These are phyloP conservation scores for Claviceps monticola DNA, from an alignment of 2,329 filamentous ascomycete genomes.

Conservation along the genomic window DNA sequence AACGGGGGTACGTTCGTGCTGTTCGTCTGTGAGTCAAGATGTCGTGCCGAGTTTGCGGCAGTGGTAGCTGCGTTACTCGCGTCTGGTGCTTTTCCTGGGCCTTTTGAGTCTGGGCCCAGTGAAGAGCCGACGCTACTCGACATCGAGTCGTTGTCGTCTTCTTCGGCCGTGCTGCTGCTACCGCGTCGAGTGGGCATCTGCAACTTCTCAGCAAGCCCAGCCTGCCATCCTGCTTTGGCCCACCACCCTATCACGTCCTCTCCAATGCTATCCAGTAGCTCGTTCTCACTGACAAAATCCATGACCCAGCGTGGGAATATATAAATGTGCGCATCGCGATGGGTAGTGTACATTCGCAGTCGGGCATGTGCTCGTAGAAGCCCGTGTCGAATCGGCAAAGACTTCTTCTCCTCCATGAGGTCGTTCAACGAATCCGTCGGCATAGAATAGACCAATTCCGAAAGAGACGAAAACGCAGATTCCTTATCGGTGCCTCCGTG, in stretches of 20 bases:
- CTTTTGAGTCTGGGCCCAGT: constrained; percentile 11
- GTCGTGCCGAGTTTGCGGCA: not conserved
- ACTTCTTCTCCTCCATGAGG: constrained; percentile 59
- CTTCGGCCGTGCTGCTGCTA: constrained; percentile 19
- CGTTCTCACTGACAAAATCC: constrained; percentile 67
- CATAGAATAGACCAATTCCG: constrained; percentile 72
- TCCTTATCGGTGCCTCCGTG: constrained; percentile 32
- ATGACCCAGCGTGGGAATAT: constrained; percentile 87
- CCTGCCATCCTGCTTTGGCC: constrained; percentile 89
- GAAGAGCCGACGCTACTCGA: constrained; percentile 16
- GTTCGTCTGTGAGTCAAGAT: not conserved
- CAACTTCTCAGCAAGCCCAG: constrained; percentile 64
- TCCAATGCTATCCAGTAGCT: constrained; percentile 72
- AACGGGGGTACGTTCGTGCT: constrained; percentile 48
- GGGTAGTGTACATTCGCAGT: constrained; percentile 66
- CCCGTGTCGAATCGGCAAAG: constrained; percentile 60
- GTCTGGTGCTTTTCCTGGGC: constrained; percentile 3
- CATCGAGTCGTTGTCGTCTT: constrained; percentile 23
- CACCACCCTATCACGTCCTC: constrained; percentile 92
- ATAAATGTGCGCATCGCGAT: constrained; percentile 89
- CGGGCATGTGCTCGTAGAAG: constrained; percentile 62
- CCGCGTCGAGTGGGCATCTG: constrained; percentile 49
- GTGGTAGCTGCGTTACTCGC: not conserved
- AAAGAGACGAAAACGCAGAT: constrained; percentile 53
- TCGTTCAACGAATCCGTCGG: constrained; percentile 85